Evolutionary conservation across 2,329 filamentous ascomycete species (phyloP).

Genomic region (Dothideomycetes sp.): DNA sequence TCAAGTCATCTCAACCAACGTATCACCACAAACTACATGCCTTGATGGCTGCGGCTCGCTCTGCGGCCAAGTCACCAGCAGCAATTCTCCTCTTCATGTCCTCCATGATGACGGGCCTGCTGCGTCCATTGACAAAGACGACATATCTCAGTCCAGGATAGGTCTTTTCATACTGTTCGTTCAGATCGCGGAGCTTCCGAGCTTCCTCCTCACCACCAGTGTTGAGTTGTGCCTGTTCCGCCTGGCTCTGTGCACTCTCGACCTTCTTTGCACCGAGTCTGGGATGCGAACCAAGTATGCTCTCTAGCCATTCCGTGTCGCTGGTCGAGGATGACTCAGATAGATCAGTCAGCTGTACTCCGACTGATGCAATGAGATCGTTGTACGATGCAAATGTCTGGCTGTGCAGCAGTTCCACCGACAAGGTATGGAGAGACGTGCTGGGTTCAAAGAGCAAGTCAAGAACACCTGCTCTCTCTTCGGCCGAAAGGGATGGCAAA

Average conservation of each 20-base stretch:
- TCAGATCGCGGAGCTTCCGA: conserved; percentile 52
- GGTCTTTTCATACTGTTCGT: conserved; percentile 65
- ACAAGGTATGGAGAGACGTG: conserved; percentile 60
- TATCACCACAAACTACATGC: conserved; percentile 38
- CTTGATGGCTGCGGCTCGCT: conserved; percentile 66
- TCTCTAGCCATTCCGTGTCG: conserved; percentile 52
- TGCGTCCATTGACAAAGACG: conserved; percentile 80
- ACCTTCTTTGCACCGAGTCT: conserved; percentile 73
- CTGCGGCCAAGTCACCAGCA: conserved; percentile 53
- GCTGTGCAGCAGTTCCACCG: conserved; percentile 56
- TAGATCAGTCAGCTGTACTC: conserved; percentile 53
- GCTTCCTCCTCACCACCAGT: conserved; percentile 42
- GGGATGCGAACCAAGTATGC: conserved; percentile 73
- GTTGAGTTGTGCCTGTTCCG: conserved; percentile 71
- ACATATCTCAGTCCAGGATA: conserved; percentile 84
- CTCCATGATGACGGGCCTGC: conserved; percentile 64
- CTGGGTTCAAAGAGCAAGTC: conserved; percentile 82
- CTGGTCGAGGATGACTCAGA: conserved; percentile 41
- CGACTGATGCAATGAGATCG: conserved; percentile 59
- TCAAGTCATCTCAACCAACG: conserved; percentile 5
- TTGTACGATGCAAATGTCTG: conserved; percentile 57
- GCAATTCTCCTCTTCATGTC: conserved; percentile 71
- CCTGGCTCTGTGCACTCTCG: conserved; percentile 70
- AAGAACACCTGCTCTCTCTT: conserved; percentile 50
- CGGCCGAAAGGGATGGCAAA: conserved; percentile 48